phyloP scores from a whole-genome alignment of 805 yeast genomes.

The Hanseniaspora lindneri region DNA sequence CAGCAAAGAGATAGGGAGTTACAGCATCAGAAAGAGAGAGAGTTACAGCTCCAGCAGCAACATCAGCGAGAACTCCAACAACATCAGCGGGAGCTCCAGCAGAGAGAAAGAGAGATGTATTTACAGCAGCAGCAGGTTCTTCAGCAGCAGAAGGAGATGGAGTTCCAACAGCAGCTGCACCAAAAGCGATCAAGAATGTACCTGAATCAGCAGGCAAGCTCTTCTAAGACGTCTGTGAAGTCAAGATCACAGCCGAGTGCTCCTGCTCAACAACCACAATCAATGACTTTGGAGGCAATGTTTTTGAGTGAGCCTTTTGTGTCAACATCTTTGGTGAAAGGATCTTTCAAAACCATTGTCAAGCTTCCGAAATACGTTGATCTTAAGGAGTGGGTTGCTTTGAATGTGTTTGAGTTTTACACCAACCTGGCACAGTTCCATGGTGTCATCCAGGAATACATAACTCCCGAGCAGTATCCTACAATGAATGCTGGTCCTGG shows the following conservation, averaged over 20 bases:
- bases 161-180: conserved; percentile 18
- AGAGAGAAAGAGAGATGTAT: conserved; percentile 17
- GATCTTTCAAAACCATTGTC: conserved; percentile 90
- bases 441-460: conserved; percentile 81
- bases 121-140: conserved; percentile 18
- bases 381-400: conserved; percentile 88
- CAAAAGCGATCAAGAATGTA: conserved; percentile 16
- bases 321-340: conserved; percentile 87
- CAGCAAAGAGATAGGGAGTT: too few species aligned
- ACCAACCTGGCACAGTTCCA: conserved; percentile 77
- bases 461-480: conserved; percentile 79
- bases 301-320: conserved; percentile 89
- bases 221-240: conserved; percentile 6
- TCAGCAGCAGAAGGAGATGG: conserved; percentile 17
- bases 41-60: conserved; percentile 12
- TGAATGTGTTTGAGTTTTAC: conserved; percentile 80
- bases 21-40: conserved; percentile 16
- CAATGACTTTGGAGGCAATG: conserved; percentile 29
- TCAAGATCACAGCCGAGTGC: conserved; percentile 19
- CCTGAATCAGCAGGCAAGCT: conserved; percentile 20
- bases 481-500: conserved; percentile 94
- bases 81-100: conserved; percentile 20
- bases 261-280: conserved; percentile 20
- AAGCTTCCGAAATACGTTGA: conserved; percentile 92
- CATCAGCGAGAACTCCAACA: conserved; percentile 10